Conservation (phyloP, 106 monocot species). For the Platanthera guangdongensis region DNA sequence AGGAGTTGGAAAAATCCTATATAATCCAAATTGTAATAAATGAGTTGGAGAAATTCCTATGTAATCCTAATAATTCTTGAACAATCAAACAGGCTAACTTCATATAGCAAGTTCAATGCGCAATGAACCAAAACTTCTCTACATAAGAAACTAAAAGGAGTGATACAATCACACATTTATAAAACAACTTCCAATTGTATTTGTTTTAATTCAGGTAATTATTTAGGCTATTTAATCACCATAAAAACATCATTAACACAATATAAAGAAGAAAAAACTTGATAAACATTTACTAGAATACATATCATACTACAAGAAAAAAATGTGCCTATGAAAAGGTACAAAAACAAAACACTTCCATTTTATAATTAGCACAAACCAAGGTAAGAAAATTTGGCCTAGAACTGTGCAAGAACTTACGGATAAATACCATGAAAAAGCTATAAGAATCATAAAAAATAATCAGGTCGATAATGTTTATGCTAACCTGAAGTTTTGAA, state of each 20-base stretch:
- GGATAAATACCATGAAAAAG: neutral
- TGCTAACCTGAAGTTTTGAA: neutral
- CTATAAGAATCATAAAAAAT: neutral
- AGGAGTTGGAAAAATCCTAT: neutral
- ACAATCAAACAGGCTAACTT: neutral
- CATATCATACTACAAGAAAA: neutral
- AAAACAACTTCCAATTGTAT: neutral
- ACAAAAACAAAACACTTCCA: neutral
- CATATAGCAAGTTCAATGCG: neutral
- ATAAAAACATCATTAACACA: neutral
- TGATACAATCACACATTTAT: neutral
- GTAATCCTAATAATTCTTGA: neutral
- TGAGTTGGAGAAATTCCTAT: neutral
- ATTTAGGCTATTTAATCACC: neutral
- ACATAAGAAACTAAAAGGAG: neutral
- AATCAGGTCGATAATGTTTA: neutral
- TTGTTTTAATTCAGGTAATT: neutral
- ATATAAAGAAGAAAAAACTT: neutral
- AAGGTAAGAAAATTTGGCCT: neutral
- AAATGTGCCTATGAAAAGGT: neutral
- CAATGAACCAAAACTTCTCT: neutral
- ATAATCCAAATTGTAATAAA: neutral
- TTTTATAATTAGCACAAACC: neutral
- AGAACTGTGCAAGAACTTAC: neutral
- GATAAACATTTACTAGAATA: neutral